Base-by-base conservation (phyloP, 2,329 filamentous ascomycete species). In the Metarhizium rileyi region DNA sequence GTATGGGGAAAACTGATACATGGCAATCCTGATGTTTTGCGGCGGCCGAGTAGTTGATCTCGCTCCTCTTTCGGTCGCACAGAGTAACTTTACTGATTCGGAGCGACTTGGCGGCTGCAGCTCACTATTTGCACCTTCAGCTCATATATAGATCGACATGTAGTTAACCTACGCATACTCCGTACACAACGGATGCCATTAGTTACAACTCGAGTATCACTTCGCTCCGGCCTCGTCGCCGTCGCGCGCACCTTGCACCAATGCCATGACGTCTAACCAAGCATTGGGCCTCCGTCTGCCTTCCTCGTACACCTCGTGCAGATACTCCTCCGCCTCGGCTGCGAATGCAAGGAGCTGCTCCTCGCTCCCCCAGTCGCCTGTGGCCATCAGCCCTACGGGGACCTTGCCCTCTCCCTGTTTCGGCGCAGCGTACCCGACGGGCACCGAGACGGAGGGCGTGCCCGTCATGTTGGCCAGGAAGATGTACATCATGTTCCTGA, bases 381-480 rank as follows among this genome's bases (percentile, higher is more conserved):
- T 77, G 1, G 77, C 82, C 75, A 83, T 75, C 53, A 86, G 57
- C 5, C 80, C 77, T 22, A 86, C 66, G 0, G 81, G 78, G 48
- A 86, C 55, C 57, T 70, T 75, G 0, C 84, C 85, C 50, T 74
- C 68, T 2, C 78, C 80, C 56, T 76, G 70, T 5, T 69, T 66
- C 0, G 77, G 72, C 25, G 79, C 70, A 3, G 72, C 76, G 66
- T 90, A 95, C 1, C 87, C 90, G 10, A 87, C 81, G 0, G 90
- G 89, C 33, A 81, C 81, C 43, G 74, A 81, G 12, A 94, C 77
- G 1, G 87, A 81, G 1, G 90, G 90, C 45, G 83, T 83, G 0
- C 90, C 90, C 0, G 76, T 80, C 57, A 89, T 83, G 66, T 96
- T 96, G 6, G 90, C 86, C 33, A 95, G 67, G 78, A 86, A 95